Evolutionary conservation across 768 basidiomycete genomes (phyloP).

Genomic region (Tulasnella sp.): DNA sequence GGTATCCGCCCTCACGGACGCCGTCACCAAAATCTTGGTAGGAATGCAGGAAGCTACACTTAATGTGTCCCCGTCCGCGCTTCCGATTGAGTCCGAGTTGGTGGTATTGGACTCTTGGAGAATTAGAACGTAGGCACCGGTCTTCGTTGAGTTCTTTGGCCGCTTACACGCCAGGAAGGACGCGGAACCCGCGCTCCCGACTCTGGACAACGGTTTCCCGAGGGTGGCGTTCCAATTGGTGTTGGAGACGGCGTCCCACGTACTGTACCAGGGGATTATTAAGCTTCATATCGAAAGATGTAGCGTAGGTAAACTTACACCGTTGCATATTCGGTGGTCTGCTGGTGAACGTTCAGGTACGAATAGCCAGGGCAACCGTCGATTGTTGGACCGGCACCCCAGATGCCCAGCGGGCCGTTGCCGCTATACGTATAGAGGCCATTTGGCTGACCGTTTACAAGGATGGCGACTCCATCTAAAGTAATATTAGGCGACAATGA

Average conservation of each 20-base stretch:
- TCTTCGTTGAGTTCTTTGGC: not conserved
- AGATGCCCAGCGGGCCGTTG: not conserved
- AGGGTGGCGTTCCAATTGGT: not conserved
- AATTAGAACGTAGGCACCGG: not conserved
- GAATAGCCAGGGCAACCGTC: not conserved
- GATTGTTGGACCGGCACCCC: not conserved
- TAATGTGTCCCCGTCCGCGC: not conserved
- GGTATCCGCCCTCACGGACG: too few relatives aligned
- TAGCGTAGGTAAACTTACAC: not conserved
- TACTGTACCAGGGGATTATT: not conserved
- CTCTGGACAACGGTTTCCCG: not conserved
- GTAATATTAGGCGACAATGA: not conserved
- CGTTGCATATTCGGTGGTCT: not conserved
- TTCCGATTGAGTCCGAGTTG: not conserved
- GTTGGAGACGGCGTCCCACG: not conserved
- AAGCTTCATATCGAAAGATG: not conserved
- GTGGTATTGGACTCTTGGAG: not conserved
- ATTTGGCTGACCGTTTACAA: not conserved
- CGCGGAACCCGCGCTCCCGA: not conserved
- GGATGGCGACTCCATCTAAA: not conserved
- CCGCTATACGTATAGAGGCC: not conserved
- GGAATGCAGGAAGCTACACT: not conserved
- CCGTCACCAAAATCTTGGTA: not conserved
- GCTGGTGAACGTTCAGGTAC: not conserved
- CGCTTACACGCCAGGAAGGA: not conserved